Evolutionary conservation across 305 asterid species (phyloP).

Genomic region (Fraxinus platypoda): DNA sequence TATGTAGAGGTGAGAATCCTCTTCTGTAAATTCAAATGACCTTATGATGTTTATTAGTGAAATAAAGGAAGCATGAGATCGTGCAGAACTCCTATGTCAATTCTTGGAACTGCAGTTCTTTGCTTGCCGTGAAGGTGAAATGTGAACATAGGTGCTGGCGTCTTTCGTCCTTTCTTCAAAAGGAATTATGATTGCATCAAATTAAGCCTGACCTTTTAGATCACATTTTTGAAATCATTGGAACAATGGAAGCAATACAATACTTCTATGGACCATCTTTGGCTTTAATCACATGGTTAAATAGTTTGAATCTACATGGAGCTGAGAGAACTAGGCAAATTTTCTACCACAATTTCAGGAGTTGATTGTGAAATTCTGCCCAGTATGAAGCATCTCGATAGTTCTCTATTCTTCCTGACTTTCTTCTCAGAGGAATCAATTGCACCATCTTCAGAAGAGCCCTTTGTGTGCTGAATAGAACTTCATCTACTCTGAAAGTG

Average conservation of each 20-base stretch:
- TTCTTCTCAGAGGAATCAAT: not conserved
- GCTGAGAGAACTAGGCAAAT: not conserved
- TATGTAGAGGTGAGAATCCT: conserved; percentile 31
- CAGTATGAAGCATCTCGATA: not conserved
- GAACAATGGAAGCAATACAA: not conserved
- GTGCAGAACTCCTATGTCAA: not conserved
- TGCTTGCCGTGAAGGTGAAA: not conserved
- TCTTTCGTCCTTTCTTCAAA: not conserved
- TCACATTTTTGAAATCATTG: not conserved
- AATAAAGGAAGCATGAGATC: not conserved
- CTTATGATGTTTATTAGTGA: not conserved
- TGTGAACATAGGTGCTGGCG: not conserved
- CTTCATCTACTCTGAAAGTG: not conserved
- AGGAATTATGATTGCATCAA: not conserved
- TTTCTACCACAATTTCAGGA: not conserved
- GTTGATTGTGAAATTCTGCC: not conserved
- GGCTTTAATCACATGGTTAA: not conserved
- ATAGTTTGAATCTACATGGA: not conserved
- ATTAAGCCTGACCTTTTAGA: not conserved
- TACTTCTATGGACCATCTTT: not conserved
- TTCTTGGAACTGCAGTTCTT: not conserved
- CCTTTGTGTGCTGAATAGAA: not conserved
- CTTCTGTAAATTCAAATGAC: not conserved
- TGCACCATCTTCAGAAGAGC: not conserved
- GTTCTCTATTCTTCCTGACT: not conserved